Percentiles rank a stretch among this genome's conserved stretches.
These are phyloP conservation scores for Sclerotinia minor DNA, from an alignment of 2,329 filamentous ascomycete genomes.

Conservation along the genomic window DNA sequence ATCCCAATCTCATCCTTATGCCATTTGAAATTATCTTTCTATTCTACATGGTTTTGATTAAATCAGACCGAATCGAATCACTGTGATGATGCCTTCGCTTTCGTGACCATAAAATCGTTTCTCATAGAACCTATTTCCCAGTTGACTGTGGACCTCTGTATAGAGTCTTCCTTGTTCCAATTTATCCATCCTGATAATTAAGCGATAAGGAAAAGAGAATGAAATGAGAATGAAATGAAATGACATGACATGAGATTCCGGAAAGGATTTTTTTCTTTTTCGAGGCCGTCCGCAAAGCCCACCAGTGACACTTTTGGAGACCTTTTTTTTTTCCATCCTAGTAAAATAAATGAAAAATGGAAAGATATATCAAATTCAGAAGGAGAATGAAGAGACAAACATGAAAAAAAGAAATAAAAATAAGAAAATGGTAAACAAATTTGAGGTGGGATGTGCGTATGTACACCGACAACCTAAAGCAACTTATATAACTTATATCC, in stretches of 20 bases:
- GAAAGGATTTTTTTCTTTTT: slow-evolving; percentile 8
- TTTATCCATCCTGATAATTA: neutral
- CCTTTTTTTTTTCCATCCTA: neutral
- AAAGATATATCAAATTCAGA: neutral
- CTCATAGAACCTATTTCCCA: slow-evolving; percentile 4
- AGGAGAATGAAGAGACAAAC: neutral
- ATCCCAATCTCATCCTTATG: slow-evolving; percentile 11
- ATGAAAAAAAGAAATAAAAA: neutral
- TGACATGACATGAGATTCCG: neutral
- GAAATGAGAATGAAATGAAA: slow-evolving; percentile 3
- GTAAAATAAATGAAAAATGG: slow-evolving; percentile 10
- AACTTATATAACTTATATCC: neutral
- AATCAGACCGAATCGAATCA: slow-evolving; percentile 8
- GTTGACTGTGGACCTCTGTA: slow-evolving; percentile 16
- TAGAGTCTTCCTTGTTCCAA: slow-evolving; percentile 15
- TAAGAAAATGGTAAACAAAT: neutral
- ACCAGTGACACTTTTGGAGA: slow-evolving; percentile 1
- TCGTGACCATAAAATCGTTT: slow-evolving; percentile 4
- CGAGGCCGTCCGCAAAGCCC: slow-evolving; percentile 4
- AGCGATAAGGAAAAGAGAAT: neutral
- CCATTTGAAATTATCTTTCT: slow-evolving; percentile 8
- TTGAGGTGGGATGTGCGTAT: slow-evolving; percentile 1
- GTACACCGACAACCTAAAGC: slow-evolving; percentile 18
- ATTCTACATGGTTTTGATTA: slow-evolving; percentile 19
- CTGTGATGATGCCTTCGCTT: neutral